phyloP scores from a whole-genome alignment of 768 basidiomycete genomes.

The Dentipellis fragilis region DNA sequence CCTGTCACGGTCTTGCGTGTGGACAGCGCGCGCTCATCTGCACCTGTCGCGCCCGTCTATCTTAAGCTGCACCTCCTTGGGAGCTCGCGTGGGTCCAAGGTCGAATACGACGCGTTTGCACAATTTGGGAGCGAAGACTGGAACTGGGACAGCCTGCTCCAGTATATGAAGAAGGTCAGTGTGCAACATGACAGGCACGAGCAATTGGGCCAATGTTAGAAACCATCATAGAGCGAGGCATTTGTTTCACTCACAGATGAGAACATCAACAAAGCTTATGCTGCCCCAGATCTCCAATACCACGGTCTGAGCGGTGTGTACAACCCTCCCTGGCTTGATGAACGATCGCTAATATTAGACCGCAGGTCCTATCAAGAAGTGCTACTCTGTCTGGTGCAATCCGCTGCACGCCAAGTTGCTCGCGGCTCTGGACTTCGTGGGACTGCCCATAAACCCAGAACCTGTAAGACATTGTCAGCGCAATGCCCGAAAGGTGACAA shows the following conservation, averaged over 20 bases:
- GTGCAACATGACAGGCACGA: no score
- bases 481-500: no score
- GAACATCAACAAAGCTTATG: not conserved
- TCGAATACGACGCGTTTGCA: constrained; percentile 12
- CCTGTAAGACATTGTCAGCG: not conserved
- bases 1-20: not conserved
- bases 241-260: constrained; percentile 1
- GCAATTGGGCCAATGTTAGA: no score
- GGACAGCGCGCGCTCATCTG: not conserved
- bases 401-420: constrained; percentile 6
- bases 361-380: constrained; percentile 12
- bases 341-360: not conserved
- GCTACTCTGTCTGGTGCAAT: constrained; percentile 7
- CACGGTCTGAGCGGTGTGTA: constrained; percentile 9
- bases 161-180: constrained; percentile 17
- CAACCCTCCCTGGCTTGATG: no score
- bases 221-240: constrained; percentile 4
- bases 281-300: not conserved
- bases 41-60: no score
- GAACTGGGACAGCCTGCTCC: constrained; percentile 16
- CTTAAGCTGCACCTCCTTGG: not conserved
- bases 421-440: constrained; percentile 8
- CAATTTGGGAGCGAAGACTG: constrained; percentile 18
- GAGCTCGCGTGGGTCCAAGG: constrained; percentile 3
- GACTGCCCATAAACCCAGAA: constrained; percentile 12